Evolutionary conservation across 495 filamentous ascomycete genomes (phyloP), one percentile per base, ranked within the genome.

Genomic region (Aspergillus wentii): DNA sequence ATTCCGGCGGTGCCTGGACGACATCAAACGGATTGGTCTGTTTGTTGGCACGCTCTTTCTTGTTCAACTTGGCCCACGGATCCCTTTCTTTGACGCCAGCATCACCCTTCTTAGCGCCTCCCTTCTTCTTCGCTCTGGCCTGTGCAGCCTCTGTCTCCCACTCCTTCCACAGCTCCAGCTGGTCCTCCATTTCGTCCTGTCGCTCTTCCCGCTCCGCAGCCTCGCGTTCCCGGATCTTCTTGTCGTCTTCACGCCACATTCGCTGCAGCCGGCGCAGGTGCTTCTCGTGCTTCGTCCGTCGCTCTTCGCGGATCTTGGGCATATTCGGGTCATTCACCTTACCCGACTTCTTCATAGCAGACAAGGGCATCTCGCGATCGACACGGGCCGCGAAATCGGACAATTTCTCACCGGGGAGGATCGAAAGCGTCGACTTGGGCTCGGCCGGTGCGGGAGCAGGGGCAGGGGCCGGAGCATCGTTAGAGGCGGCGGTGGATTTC

Each of bases 371-470:
- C 2, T 86, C 82, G 18, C 86, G 83, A 51, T 97, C 83, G 6
- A 98, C 92, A 5, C 92, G 80, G 26, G 85, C 82, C 2, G 78
- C 66, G 56, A 94, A 98, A 39, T 92, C 86, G 1, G 78, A 79
- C 41, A 98, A 67, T 17, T 74, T 72, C 61, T 98, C 92, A 14
- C 86, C 85, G 0, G 89, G 88, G 8, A 76, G 68, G 34, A 98
- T 95, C 32, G 72, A 85, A 4, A 77, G 83, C 2, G 75, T 45
- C 5, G 62, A 54, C 14, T 41, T 21, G 8, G 20, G 0, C 9
- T 27, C 23, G 2, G 35, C 14, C 3, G 20, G 36, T 32, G 40
- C 30, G 20, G n/a, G n/a, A n/a, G 34, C 20, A 28, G 42, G 27
- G 8, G 38, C 25, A 10, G 37, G 30, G 21, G 44, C 44, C 2